Base-by-base conservation (phyloP, 148 eudicot genomes). In the Amaranthus hypochondriacus region DNA sequence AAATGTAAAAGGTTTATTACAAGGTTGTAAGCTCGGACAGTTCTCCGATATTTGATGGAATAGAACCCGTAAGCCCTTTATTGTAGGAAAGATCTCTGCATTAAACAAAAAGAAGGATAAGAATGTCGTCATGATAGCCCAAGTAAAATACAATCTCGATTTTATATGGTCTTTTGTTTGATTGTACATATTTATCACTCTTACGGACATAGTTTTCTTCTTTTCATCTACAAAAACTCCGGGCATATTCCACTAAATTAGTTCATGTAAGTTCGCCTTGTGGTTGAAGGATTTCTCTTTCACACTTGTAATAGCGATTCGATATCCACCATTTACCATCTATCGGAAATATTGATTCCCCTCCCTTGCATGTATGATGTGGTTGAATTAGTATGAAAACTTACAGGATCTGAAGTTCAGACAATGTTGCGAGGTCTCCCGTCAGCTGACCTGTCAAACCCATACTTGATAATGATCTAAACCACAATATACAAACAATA, bases 61-160 rank as follows among this genome's bases (percentile, higher is more conserved):
- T 84, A 80, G 76, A 73, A 52, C 90, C 98, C 59, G 79, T 86
- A 49, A 95, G 83, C 47, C 87, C 90, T 73, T 71, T 73, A 73
- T 95, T 95, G 80, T 90, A 84, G 18, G 98, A 95, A 44, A 95
- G 88, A 84, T 92, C 98, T 81, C 98, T 94, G 78, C 72, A 83
- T 15, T 21, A 62, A 65, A 63, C 51, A 52, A 9, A 28, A 7
- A 76, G 49, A 49, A 46, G 56, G 14, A 60, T 60, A 1, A 73
- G 52, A 74, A 54, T 13, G 11, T 46, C 56, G 14, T 5, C 65
- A 62, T 62, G 59, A 51, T 28, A 28, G 39, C 39, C 39, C 57
- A 43, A 71, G 47, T 44, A 62, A 72, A 12, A 49, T 43, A 55
- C 42, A 28, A 2, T 42, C 39, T 66, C 69, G 43, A 63, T 63